Conservation (phyloP, 2,329 filamentous ascomycete species). For the Verticillium longisporum region DNA sequence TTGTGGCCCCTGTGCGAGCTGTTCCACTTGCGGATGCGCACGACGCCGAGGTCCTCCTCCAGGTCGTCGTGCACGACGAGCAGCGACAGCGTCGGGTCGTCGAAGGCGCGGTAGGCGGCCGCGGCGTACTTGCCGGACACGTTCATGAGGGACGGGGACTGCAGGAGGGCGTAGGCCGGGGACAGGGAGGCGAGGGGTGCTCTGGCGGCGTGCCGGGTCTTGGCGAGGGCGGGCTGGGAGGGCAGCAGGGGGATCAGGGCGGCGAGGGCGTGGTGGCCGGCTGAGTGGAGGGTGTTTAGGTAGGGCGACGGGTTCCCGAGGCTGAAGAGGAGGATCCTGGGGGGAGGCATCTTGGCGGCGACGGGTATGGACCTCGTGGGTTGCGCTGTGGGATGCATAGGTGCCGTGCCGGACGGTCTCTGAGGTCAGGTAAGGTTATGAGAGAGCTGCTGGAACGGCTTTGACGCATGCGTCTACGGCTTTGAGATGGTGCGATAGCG, state of each 20-base stretch:
- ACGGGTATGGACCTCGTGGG: neutral
- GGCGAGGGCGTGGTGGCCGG: constrained; percentile 72
- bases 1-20: constrained; percentile 66
- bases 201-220: constrained; percentile 40
- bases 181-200: constrained; percentile 41
- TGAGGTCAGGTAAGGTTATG: no score
- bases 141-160: constrained; percentile 80
- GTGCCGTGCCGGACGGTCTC: no score
- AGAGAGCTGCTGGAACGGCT: neutral
- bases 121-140: constrained; percentile 66
- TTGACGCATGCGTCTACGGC: neutral
- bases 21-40: constrained; percentile 57
- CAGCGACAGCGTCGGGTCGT: constrained; percentile 32
- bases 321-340: constrained; percentile 70
- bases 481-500: neutral
- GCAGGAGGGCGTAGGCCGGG: constrained; percentile 58
- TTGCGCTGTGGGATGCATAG: neutral
- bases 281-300: constrained; percentile 74
- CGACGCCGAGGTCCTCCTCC: constrained; percentile 61
- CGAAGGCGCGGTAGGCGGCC: neutral
- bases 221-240: constrained; percentile 41
- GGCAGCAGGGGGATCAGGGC: constrained; percentile 46
- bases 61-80: constrained; percentile 88
- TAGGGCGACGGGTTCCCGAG: constrained; percentile 79
- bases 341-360: constrained; percentile 14